Percentiles rank a stretch among this genome's conserved stretches.
Conservation (phyloP, 306 rosid genomes). For the Bauhinia variegata region DNA sequence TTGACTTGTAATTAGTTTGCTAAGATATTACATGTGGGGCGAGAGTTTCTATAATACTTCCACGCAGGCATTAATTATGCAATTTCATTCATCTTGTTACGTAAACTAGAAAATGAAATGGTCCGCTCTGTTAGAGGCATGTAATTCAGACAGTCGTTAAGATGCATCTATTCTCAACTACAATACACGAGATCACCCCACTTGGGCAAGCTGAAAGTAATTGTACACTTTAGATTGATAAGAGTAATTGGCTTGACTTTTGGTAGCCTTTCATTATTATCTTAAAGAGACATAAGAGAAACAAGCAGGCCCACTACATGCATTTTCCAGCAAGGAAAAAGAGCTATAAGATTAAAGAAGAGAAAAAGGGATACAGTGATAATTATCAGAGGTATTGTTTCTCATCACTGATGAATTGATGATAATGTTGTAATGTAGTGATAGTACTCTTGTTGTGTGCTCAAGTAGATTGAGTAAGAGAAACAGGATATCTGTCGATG, state of each 20-base stretch:
- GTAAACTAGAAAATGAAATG: not conserved
- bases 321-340: conserved; percentile 23
- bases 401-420: conserved; percentile 13
- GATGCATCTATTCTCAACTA: not conserved
- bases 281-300: conserved; percentile 23
- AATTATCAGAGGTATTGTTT: not conserved
- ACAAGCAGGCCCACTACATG: conserved; percentile 20
- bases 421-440: not conserved
- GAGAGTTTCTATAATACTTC: conserved; percentile 17
- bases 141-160: no score
- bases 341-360: conserved; percentile 17
- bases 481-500: conserved; percentile 63
- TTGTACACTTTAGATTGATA: not conserved
- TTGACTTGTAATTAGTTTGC: conserved; percentile 28
- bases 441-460: not conserved
- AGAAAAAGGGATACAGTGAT: not conserved
- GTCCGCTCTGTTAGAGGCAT: no score
- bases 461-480: conserved; percentile 16
- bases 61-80: not conserved
- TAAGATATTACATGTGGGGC: conserved; percentile 10
- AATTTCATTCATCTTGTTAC: not conserved
- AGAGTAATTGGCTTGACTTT: conserved; percentile 15
- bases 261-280: conserved; percentile 17
- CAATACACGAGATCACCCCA: no score
- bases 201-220: not conserved